Base-by-base conservation (phyloP, 2,329 filamentous ascomycete genomes). In the Hypoxylon sp. region DNA sequence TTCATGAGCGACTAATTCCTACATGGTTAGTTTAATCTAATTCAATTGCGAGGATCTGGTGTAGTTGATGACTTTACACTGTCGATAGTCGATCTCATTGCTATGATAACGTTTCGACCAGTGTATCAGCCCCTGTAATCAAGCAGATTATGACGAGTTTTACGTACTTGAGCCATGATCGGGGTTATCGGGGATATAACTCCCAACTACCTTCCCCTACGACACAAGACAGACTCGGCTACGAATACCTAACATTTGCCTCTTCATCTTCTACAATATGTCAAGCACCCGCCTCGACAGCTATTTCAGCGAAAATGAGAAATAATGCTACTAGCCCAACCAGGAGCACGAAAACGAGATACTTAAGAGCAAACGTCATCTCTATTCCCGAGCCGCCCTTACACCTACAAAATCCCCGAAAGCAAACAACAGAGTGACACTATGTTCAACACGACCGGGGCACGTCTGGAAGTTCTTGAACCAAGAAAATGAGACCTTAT, bases 1-100 rank as follows among this genome's bases (percentile, higher is more conserved):
- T 16, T 41, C 11, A 56, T 46, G 52, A 41, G 48, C 34, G 27
- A 45, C 37, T 27, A 37, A 14, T 14, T 16, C 51, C 37, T 12
- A 2, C 11, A 19, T 9, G 29, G 21, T 29, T 32, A 12, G 19
- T 9, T 19, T 23, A 51, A 21, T 8, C 30, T 21, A 46, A n/a
- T 5, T 19, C 16, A 37, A 51, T 51, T 23, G 16, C 11, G 34
- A 34, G 30, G 4, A 9, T 25, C 9, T 19, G 27, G 27, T 29
- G 11, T 11, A 32, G 3, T 32, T 32, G 3, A 32, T 12, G 7
- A 32, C 7, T 6, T 32, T 32, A 32, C 30, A 32, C 1, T 32
- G 30, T 32, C 11, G 9, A 29, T 29, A 29, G 27, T 29, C 27
- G 32, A n/a, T 37, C 32, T 37, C 12, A 11, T 9, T 29, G 8